Base-by-base conservation (phyloP, 768 basidiomycete genomes). In the Sporobolomyces phaffii region DNA sequence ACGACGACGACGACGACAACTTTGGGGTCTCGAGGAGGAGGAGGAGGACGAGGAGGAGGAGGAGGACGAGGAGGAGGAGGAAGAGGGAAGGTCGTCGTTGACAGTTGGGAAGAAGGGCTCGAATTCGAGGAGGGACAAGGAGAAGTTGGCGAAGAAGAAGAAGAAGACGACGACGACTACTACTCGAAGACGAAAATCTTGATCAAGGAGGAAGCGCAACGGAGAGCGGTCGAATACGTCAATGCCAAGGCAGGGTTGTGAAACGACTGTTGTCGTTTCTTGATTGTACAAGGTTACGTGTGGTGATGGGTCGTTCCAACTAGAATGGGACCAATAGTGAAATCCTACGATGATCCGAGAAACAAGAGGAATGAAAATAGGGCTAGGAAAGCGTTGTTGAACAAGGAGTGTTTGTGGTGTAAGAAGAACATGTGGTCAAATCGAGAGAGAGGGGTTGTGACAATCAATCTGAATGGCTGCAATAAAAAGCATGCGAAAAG, bases 141-240 rank as follows among this genome's bases (percentile, higher is more conserved):
- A 29, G 57, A 47, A 29, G 29, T 34, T 20, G 26, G 29, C 26
- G 26, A 40, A n/a, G 41, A 49, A 1, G 13, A 41, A 20, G 31
- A 43, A 6, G 10, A 31, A 20, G 60, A 52, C 28, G 15, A 26
- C 40, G 45, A 34, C 20, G 57, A 41, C 31, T 15, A 48, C 1
- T 17, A 38, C 9, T 17, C 38, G 22, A 11, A 22, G 61, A 34
- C 28, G 61, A 34, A 43, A 22, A 34, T 11, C 18, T 1, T 2
- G n/a, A 34, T 36, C 24, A 36, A 29, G 40, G 34, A 62, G 33
- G 53, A 58, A 31, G 63, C 63, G n/a, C n/a, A 45, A 41, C 31
- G 56, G 31, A 58, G 63, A 17, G 53, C 56, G 24, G 63, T 7
- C 5, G 56, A 44, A 8, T 64, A 31, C 41, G 48, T 64, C 15